These are phyloP conservation scores for Solioccasus polychromus DNA, from an alignment of 768 basidiomycete genomes.

Conservation along the genomic window DNA sequence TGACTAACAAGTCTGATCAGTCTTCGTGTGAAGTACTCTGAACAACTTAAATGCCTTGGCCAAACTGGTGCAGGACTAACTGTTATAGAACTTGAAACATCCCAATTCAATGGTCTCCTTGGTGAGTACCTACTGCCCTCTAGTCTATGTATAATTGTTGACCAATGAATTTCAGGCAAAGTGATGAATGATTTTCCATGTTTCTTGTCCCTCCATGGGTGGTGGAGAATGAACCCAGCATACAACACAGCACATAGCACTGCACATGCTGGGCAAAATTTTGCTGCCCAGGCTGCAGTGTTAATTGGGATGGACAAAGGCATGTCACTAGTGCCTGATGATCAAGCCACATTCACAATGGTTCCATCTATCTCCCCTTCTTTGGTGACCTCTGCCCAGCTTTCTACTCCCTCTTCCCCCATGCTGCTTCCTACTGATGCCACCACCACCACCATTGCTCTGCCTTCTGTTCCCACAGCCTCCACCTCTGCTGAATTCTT, in stretches of 20 bases:
- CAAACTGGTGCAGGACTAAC: neutral
- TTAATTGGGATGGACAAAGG: neutral
- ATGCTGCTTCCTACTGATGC: too few species aligned
- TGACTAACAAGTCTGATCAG: neutral
- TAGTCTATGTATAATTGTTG: too few species aligned
- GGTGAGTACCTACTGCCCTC: too few species aligned
- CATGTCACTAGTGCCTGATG: too few species aligned
- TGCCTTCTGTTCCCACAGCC: too few species aligned
- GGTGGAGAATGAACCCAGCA: neutral
- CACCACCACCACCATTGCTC: too few species aligned
- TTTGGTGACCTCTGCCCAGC: too few species aligned
- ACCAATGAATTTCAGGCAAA: too few species aligned
- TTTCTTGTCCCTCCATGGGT: neutral
- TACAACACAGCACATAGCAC: neutral
- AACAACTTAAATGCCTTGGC: neutral
- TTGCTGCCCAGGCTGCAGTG: fast-evolving
- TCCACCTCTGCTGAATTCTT: too few species aligned
- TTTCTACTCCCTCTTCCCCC: too few species aligned
- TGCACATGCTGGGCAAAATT: neutral
- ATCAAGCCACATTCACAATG: neutral
- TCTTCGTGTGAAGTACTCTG: too few species aligned
- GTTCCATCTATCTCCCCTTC: neutral
- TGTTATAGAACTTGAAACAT: neutral
- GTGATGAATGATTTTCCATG: too few species aligned
- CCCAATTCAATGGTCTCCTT: neutral